A percentile compares a stretch with the other conserved stretches of the same genome.
phyloP scores from a whole-genome alignment of 805 yeast genomes.

The Ogataea dorogensis region DNA sequence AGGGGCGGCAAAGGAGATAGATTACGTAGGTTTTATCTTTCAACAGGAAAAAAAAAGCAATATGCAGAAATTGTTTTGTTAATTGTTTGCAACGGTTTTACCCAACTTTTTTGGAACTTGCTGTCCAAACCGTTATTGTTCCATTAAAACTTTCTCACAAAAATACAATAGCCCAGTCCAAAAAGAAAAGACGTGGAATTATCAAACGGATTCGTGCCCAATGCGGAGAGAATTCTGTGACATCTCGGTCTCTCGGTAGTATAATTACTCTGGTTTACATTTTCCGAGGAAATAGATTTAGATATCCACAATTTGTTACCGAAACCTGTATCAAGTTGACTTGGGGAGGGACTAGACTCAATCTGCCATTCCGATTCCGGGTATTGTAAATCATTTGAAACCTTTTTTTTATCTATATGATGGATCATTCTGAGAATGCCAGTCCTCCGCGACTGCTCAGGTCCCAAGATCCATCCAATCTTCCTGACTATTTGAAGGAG shows the following conservation, averaged over 20 bases:
- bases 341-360: too few species aligned
- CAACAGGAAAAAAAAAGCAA: constrained; percentile 1
- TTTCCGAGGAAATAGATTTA: too few species aligned
- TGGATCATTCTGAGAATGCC: constrained; percentile 6
- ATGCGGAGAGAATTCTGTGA: too few species aligned
- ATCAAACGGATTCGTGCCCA: too few species aligned
- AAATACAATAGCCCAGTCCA: not conserved
- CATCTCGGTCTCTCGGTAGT: too few species aligned
- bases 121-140: constrained; percentile 1
- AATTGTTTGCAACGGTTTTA: constrained; percentile 11
- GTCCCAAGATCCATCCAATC: constrained; percentile 20
- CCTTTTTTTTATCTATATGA: constrained; percentile 1
- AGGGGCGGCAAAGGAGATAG: constrained; percentile 10
- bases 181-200: not conserved
- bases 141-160: not conserved
- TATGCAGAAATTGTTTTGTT: not conserved
- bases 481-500: constrained; percentile 24
- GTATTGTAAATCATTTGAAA: not conserved
- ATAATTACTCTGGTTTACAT: too few species aligned
- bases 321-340: too few species aligned
- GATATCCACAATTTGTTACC: too few species aligned
- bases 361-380: constrained; percentile 2
- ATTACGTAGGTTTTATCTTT: constrained; percentile 1
- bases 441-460: constrained; percentile 17
- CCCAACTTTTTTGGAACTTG: not conserved